These are phyloP conservation scores for Aureobasidium pullulans DNA, from an alignment of 2,329 filamentous ascomycete genomes.

Conservation along the genomic window DNA sequence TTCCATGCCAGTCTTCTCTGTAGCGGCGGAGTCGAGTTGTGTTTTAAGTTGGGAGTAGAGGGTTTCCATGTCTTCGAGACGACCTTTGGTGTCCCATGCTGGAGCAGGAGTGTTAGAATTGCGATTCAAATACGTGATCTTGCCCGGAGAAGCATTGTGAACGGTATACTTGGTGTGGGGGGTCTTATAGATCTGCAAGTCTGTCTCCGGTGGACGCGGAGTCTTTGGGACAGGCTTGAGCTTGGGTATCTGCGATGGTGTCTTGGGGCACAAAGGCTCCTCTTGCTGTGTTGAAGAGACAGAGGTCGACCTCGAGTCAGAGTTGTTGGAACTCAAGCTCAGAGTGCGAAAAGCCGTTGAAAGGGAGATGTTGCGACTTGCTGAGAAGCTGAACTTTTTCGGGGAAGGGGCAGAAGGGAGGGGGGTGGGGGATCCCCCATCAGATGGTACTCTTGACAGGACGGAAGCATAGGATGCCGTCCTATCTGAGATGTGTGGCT, in stretches of 20 bases:
- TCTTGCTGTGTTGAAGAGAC: conserved; percentile 14
- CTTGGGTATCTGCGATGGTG: conserved; percentile 19
- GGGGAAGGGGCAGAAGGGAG: neutral
- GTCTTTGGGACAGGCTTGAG: conserved; percentile 13
- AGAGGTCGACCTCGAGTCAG: neutral
- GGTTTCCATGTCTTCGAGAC: conserved; percentile 67
- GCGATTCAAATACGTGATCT: conserved; percentile 50
- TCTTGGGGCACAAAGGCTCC: conserved; percentile 14
- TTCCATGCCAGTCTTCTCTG: conserved; percentile 62
- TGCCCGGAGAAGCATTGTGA: conserved; percentile 19
- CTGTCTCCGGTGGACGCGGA: neutral
- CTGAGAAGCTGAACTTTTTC: neutral
- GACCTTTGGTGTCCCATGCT: conserved; percentile 75
- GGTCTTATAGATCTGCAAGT: conserved; percentile 10
- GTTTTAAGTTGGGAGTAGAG: conserved; percentile 66
- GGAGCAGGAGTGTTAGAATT: conserved; percentile 61
- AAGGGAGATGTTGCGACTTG: conserved; percentile 15
- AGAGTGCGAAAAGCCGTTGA: conserved; percentile 15
- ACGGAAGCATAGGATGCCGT: conserved; percentile 22
- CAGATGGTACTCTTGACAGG: conserved; percentile 26
- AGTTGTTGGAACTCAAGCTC: conserved; percentile 15
- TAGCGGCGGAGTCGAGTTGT: conserved; percentile 62
- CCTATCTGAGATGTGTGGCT: conserved; percentile 19
- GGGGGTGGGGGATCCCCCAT: conserved; percentile 16
- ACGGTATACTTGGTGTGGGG: conserved; percentile 13